phyloP scores from a whole-genome alignment of 2,329 filamentous ascomycete genomes.

The Mycosphaerelloides madeirae region DNA sequence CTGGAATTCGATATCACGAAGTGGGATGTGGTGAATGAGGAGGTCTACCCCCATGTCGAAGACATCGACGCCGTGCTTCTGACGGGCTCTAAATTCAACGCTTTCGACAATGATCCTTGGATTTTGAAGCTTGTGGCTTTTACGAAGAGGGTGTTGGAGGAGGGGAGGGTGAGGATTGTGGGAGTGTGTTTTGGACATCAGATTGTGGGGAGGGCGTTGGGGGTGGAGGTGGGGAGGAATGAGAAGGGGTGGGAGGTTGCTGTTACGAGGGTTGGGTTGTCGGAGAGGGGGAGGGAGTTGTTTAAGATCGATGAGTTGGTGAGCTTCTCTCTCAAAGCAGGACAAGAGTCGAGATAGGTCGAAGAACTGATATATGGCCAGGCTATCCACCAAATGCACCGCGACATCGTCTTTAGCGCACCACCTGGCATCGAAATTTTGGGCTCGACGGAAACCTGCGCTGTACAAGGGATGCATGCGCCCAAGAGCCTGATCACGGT shows the following conservation, averaged over 20 bases:
- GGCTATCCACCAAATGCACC: constrained; percentile 81
- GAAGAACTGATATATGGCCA: constrained; percentile 36
- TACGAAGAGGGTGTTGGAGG: constrained; percentile 55
- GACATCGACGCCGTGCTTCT: constrained; percentile 78
- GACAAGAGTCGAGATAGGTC: background rate
- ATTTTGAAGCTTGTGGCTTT: constrained; percentile 70
- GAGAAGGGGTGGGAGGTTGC: constrained; percentile 75
- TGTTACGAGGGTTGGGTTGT: constrained; percentile 65
- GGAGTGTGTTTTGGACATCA: constrained; percentile 87
- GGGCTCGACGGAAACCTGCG: constrained; percentile 61
- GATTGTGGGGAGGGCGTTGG: constrained; percentile 70
- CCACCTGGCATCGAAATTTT: constrained; percentile 60
- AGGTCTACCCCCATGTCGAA: constrained; percentile 67
- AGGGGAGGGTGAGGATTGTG: constrained; percentile 61
- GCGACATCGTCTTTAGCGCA: constrained; percentile 64
- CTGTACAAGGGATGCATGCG: constrained; percentile 74
- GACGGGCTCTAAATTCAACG: constrained; percentile 63
- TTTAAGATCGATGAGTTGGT: constrained; percentile 64
- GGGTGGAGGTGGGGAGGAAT: constrained; percentile 61
- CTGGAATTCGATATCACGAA: constrained; percentile 53
- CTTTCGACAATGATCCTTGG: constrained; percentile 71
- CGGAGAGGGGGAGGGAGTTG: constrained; percentile 63
- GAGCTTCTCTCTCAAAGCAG: constrained; percentile 26
- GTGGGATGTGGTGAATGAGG: constrained; percentile 66
- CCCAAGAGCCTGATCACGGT: constrained; percentile 65